These are phyloP conservation scores for Alternaria rosae DNA, from an alignment of 2,329 filamentous ascomycete species.

Conservation along the genomic window DNA sequence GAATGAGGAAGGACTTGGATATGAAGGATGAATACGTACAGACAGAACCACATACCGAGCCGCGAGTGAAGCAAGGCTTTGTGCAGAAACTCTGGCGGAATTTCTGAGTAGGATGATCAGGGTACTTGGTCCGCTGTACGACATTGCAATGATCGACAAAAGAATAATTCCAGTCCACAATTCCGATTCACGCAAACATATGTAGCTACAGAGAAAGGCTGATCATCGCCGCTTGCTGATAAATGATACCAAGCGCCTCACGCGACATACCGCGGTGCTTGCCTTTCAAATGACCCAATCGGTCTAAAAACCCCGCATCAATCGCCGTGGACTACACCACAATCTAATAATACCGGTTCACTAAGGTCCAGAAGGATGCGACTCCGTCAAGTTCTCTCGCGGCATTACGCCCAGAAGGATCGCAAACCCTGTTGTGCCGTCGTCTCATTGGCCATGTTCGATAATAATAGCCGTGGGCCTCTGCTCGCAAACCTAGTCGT, in stretches of 20 bases:
- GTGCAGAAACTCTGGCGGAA: conserved; percentile 19
- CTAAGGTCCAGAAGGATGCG: not conserved
- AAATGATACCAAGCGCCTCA: not conserved
- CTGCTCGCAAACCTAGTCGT: not conserved
- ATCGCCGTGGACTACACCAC: not conserved
- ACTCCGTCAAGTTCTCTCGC: not conserved
- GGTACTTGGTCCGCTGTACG: not conserved
- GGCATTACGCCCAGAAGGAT: not conserved
- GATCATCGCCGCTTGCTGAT: not conserved
- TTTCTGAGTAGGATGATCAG: not conserved
- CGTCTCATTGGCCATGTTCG: not conserved
- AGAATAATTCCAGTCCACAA: not conserved
- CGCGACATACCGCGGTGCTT: not conserved
- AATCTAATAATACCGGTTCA: not conserved
- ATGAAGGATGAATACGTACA: conserved; percentile 20
- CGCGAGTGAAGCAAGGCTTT: conserved; percentile 15
- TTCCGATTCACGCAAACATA: not conserved
- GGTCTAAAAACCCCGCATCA: not conserved
- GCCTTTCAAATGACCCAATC: not conserved
- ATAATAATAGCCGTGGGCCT: not conserved
- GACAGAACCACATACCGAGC: conserved; percentile 8
- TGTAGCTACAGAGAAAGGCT: not conserved
- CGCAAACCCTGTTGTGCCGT: not conserved
- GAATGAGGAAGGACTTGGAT: conserved; percentile 50
- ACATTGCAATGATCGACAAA: not conserved